These are phyloP conservation scores for Prunus campanulata DNA, from an alignment of 306 rosid genomes.

Conservation along the genomic window DNA sequence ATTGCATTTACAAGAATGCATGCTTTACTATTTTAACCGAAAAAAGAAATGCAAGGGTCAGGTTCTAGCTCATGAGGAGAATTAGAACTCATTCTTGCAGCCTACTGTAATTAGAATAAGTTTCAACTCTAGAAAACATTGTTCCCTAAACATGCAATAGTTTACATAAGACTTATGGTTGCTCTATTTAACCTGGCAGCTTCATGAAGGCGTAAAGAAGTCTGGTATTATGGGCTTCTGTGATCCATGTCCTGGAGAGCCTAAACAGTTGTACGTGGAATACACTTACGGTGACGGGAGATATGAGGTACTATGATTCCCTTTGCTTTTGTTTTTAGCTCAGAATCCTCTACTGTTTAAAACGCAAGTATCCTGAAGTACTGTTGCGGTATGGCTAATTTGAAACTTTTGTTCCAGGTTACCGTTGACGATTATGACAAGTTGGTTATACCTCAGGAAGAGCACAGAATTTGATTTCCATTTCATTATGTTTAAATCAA, in stretches of 20 bases:
- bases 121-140: neutral
- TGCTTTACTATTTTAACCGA: neutral
- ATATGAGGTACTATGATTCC: conserved; percentile 50
- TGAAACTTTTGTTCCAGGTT: conserved; percentile 42
- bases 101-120: neutral
- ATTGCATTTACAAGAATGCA: neutral
- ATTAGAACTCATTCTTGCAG: neutral
- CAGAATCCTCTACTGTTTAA: neutral
- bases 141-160: neutral
- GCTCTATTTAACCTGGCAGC: conserved; percentile 49
- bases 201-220: conserved; percentile 87
- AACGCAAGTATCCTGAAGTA: neutral
- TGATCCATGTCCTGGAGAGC: conserved; percentile 91
- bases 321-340: neutral
- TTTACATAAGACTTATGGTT: neutral
- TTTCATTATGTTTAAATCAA: neutral
- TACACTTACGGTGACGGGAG: conserved; percentile 56
- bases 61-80: neutral
- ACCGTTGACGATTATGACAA: conserved; percentile 69
- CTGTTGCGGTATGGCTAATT: conserved; percentile 13
- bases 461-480: conserved; percentile 49
- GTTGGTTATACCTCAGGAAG: conserved; percentile 59
- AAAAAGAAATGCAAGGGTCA: neutral
- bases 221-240: conserved; percentile 96
- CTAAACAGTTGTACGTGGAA: conserved; percentile 67